phyloP scores from a whole-genome alignment of 495 filamentous ascomycete species.

The Neurospora tetrasperma region DNA sequence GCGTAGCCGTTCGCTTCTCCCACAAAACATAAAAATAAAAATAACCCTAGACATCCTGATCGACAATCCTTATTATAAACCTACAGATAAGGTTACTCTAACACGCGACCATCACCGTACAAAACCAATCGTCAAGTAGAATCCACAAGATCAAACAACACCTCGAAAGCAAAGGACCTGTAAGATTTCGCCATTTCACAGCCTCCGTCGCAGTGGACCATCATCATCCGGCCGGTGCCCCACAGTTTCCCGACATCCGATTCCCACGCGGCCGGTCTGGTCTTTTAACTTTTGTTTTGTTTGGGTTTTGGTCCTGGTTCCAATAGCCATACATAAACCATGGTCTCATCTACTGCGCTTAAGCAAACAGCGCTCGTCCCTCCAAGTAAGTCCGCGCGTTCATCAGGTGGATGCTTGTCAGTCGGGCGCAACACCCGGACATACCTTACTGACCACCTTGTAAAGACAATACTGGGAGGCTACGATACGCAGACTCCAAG shows the following conservation, averaged over 20 bases:
- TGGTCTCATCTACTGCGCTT: neutral
- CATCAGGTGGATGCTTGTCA: neutral
- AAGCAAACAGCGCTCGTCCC: neutral
- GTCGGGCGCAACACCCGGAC: neutral
- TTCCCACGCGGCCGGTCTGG: neutral
- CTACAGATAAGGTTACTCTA: neutral
- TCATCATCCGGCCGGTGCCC: neutral
- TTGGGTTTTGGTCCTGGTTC: neutral
- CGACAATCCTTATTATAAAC: neutral
- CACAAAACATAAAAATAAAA: no score
- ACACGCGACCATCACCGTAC: neutral
- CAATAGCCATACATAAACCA: neutral
- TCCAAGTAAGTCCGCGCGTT: neutral
- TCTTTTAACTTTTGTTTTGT: neutral
- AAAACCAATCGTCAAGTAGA: neutral
- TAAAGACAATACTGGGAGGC: conserved; percentile 38
- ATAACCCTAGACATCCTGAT: neutral
- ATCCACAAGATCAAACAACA: neutral
- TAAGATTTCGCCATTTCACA: neutral
- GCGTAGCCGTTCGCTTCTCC: neutral
- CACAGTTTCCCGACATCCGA: neutral
- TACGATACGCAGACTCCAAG: conserved; percentile 56
- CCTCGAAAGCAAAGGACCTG: neutral
- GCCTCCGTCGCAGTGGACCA: neutral
- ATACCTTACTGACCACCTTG: neutral